A percentile compares a stretch with the other conserved stretches of the same genome.
These are phyloP conservation scores for Rhizopogon vulgaris DNA, from an alignment of 768 basidiomycete genomes.

Conservation along the genomic window DNA sequence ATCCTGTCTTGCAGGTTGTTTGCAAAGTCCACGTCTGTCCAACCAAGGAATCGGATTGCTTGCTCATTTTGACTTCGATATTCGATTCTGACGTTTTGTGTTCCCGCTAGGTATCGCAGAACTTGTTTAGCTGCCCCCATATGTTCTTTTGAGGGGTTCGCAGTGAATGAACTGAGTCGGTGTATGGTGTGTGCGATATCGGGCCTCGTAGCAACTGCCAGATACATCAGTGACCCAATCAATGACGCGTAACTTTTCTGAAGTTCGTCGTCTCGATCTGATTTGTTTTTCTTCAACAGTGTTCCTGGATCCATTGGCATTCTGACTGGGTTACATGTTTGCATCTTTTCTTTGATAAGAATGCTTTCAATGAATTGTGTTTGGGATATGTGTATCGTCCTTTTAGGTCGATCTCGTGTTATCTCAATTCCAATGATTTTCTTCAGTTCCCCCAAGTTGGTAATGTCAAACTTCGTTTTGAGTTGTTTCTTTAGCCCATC, in stretches of 20 bases:
- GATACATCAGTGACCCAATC: conserved; percentile 20
- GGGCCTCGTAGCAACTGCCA: conserved; percentile 4
- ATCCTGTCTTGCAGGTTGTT: conserved; percentile 15
- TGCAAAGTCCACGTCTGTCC: conserved; percentile 21
- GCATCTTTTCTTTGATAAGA: too few species aligned
- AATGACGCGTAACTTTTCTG: conserved; percentile 6
- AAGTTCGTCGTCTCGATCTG: not conserved
- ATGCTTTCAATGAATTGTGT: too few species aligned
- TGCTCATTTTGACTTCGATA: not conserved
- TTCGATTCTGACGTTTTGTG: not conserved
- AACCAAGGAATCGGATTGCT: conserved; percentile 7
- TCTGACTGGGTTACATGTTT: conserved; percentile 1
- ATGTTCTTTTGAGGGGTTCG: conserved; percentile 2
- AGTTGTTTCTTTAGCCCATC: conserved; percentile 7
- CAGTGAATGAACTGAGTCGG: conserved; percentile 8
- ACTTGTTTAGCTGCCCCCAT: conserved; percentile 10
- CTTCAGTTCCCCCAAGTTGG: conserved; percentile 15
- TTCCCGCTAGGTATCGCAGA: conserved; percentile 9
- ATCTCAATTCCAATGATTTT: conserved; percentile 23
- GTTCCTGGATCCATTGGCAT: conserved; percentile 4
- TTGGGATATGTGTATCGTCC: not conserved
- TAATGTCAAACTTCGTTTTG: conserved; percentile 11
- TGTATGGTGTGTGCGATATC: conserved; percentile 7
- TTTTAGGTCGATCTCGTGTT: not conserved
- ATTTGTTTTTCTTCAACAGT: not conserved